These are phyloP conservation scores for Aureobasidium subglaciale DNA, from an alignment of 2,329 filamentous ascomycete species.

Conservation along the genomic window DNA sequence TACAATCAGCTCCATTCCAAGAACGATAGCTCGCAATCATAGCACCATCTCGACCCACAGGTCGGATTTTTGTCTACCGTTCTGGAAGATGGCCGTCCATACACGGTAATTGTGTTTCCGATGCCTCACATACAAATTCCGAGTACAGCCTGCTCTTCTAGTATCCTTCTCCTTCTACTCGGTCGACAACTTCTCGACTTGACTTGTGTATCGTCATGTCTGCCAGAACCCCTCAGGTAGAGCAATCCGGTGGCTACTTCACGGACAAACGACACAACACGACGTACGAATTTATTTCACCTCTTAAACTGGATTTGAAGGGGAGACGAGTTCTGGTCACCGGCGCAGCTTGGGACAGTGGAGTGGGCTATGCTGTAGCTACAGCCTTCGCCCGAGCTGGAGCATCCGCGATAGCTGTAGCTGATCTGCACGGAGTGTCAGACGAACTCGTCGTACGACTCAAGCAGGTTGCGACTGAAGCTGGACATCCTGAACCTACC, in stretches of 20 bases:
- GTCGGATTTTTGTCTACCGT: too few relatives aligned
- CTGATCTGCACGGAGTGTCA: slow-evolving; percentile 43
- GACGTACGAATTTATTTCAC: slow-evolving; percentile 48
- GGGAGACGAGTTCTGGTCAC: slow-evolving; percentile 45
- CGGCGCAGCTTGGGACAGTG: slow-evolving; percentile 32
- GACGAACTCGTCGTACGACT: slow-evolving; percentile 32
- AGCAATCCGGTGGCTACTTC: slow-evolving; percentile 17
- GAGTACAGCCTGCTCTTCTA: too few relatives aligned
- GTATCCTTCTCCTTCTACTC: too few relatives aligned
- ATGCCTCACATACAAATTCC: too few relatives aligned
- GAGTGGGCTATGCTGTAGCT: slow-evolving; percentile 43
- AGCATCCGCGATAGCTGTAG: slow-evolving; percentile 46
- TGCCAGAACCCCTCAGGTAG: neutral
- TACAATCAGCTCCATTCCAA: too few relatives aligned
- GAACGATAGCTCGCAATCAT: too few relatives aligned
- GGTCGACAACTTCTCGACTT: too few relatives aligned
- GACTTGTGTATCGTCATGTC: too few relatives aligned
- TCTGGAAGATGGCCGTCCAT: too few relatives aligned
- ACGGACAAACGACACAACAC: slow-evolving; percentile 25
- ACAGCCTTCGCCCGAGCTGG: slow-evolving; percentile 49
- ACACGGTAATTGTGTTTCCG: too few relatives aligned
- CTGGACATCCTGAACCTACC: slow-evolving; percentile 30
- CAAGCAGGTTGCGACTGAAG: slow-evolving; percentile 30
- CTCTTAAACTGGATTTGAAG: slow-evolving; percentile 32
- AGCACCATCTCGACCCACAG: too few relatives aligned